Conservation (phyloP, 371 early-diverging fungal genomes). For the Mortierella sp. region DNA sequence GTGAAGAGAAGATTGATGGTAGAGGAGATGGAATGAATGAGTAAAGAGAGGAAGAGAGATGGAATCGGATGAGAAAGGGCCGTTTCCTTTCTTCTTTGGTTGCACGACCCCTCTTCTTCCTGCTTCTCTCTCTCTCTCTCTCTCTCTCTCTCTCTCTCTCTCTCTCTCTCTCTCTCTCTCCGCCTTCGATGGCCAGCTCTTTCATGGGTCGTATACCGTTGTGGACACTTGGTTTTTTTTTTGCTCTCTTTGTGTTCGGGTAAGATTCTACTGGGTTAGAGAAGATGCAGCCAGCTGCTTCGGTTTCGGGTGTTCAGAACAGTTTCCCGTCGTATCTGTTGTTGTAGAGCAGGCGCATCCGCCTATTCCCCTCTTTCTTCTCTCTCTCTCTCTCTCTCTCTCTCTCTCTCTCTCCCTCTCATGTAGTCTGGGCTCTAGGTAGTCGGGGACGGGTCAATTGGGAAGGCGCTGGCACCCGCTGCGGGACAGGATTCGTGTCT, state of each 20-base stretch:
- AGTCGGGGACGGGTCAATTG: too few species aligned
- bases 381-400: too few species aligned
- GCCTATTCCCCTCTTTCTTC: too few species aligned
- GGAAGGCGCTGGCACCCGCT: too few species aligned
- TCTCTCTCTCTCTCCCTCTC: too few species aligned
- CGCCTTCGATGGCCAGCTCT: background rate
- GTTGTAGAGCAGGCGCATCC: too few species aligned
- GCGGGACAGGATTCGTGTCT: too few species aligned
- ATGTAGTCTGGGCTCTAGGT: too few species aligned
- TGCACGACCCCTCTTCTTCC: background rate
- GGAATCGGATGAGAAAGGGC: background rate
- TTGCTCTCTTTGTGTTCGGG: background rate
- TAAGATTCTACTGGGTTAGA: background rate
- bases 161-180: background rate
- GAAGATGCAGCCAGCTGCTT: background rate
- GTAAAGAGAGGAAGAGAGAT: conserved; percentile 47
- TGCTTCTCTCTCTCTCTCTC: conserved; percentile 3
- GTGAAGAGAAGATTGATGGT: background rate
- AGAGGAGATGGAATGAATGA: background rate
- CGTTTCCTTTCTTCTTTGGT: background rate
- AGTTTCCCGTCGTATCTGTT: too few species aligned
- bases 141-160: background rate
- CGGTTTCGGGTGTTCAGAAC: background rate
- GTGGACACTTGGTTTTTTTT: background rate
- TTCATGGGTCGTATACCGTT: background rate